Evolutionary conservation across 1,139 yeast genomes (phyloP).

Genomic region (Pichia sp.): DNA sequence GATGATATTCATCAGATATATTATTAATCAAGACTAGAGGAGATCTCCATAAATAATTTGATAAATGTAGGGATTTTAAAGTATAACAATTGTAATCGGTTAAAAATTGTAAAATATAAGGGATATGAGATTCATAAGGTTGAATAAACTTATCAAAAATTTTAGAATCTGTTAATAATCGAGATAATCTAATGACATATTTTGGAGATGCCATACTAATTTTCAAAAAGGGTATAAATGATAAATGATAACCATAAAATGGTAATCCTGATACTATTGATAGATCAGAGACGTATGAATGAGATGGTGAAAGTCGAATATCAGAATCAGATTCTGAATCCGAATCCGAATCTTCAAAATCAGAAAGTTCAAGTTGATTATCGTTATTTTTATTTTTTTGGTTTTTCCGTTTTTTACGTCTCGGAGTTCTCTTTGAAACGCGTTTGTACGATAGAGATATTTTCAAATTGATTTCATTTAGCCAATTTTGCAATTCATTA

Average conservation of each 20-base stretch:
- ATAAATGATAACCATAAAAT: slow-evolving; percentile 76
- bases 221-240: slow-evolving; percentile 58
- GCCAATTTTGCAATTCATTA: slow-evolving; percentile 25
- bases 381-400: slow-evolving; percentile 15
- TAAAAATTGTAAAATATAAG: slow-evolving; percentile 68
- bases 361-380: slow-evolving; percentile 9
- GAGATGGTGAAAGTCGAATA: not conserved
- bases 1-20: slow-evolving; percentile 11
- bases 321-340: not conserved
- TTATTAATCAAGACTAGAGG: slow-evolving; percentile 32
- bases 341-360: slow-evolving; percentile 11
- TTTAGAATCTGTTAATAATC: slow-evolving; percentile 48
- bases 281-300: slow-evolving; percentile 56
- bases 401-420: slow-evolving; percentile 10
- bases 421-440: slow-evolving; percentile 6
- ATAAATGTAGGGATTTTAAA: slow-evolving; percentile 63
- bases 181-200: slow-evolving; percentile 52
- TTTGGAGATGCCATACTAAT: slow-evolving; percentile 62
- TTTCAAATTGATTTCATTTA: slow-evolving; percentile 27
- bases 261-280: slow-evolving; percentile 71
- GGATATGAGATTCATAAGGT: slow-evolving; percentile 76
- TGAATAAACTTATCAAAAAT: slow-evolving; percentile 34
- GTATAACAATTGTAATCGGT: slow-evolving; percentile 82
- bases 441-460: slow-evolving; percentile 24
- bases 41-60: slow-evolving; percentile 34